A percentile compares a stretch with the other conserved stretches of the same genome.
phyloP scores from a whole-genome alignment of 2,329 filamentous ascomycete species.

The Ascochyta rabiei region DNA sequence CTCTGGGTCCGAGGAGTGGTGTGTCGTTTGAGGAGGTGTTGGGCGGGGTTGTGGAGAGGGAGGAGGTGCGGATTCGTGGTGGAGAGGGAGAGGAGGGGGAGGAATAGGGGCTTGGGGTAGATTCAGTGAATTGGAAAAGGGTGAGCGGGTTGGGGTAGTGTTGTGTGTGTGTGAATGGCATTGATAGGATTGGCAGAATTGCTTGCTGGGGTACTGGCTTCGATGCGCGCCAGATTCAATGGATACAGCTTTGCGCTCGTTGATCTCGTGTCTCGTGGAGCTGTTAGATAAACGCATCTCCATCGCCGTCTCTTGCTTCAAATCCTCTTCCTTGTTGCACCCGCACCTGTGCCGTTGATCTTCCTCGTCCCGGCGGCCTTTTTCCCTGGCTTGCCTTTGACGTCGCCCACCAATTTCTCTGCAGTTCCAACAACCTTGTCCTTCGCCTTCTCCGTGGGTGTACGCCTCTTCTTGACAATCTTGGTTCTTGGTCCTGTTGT shows the following conservation, averaged over 20 bases:
- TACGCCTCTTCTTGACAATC: slow-evolving; percentile 32
- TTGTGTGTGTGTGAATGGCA: background rate
- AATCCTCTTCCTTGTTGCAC: background rate
- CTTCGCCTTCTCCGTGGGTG: slow-evolving; percentile 35
- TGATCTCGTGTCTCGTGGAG: background rate
- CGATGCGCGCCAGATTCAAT: background rate
- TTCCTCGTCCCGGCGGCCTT: slow-evolving; percentile 26
- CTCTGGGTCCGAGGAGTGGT: background rate
- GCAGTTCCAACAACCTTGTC: slow-evolving; percentile 34
- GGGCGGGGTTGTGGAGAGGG: background rate
- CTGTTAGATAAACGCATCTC: background rate
- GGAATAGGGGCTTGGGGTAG: no score
- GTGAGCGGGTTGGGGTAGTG: no score
- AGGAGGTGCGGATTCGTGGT: background rate
- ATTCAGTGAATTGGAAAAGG: background rate
- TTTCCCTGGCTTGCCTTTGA: slow-evolving; percentile 36
- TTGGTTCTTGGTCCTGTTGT: slow-evolving; percentile 24
- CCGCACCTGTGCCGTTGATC: slow-evolving; percentile 3
- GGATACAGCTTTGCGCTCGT: background rate
- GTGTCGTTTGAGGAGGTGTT: background rate
- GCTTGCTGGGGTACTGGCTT: background rate
- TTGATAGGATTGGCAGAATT: no score
- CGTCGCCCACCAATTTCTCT: slow-evolving; percentile 31
- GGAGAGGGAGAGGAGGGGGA: background rate
- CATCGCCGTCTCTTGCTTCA: background rate